Percentiles rank a stretch among this genome's conserved stretches.
Conservation (phyloP, 2,329 filamentous ascomycete genomes). For the Rhinocladiella similis region DNA sequence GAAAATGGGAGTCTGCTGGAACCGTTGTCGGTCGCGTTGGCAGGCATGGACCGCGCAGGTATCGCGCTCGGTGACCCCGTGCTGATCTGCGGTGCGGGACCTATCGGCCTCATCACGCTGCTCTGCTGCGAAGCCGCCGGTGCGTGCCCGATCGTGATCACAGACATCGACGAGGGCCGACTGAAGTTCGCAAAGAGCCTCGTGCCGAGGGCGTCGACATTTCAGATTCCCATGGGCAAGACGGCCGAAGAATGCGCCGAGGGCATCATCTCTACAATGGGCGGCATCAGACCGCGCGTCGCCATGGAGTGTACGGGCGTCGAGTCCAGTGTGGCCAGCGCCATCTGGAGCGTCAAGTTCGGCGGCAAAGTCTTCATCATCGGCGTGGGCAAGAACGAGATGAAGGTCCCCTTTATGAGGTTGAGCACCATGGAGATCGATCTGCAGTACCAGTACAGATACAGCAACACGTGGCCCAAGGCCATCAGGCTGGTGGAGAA, state of each 20-base stretch:
- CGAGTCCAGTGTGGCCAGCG: conserved; percentile 80
- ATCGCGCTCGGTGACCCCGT: conserved; percentile 83
- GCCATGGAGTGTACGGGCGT: conserved; percentile 93
- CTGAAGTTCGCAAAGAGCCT: conserved; percentile 82
- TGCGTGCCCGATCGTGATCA: conserved; percentile 87
- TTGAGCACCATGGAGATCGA: conserved; percentile 89
- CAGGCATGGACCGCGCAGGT: conserved; percentile 79
- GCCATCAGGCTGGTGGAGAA: conserved; percentile 86
- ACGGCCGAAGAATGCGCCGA: conserved; percentile 68
- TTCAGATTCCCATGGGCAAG: conserved; percentile 48
- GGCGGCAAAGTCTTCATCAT: conserved; percentile 97
- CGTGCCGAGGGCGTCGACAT: conserved; percentile 75
- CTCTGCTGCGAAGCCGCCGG: conserved; percentile 83
- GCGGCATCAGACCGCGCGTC: conserved; percentile 76
- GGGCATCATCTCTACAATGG: conserved; percentile 68
- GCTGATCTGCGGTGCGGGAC: conserved; percentile 87
- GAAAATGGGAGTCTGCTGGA: conserved; percentile 91
- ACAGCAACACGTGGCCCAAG: conserved; percentile 92
- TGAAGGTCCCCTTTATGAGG: conserved; percentile 93
- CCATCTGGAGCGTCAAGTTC: conserved; percentile 89
- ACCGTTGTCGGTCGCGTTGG: conserved; percentile 84
- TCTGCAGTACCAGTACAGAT: conserved; percentile 94
- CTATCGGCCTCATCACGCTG: conserved; percentile 87
- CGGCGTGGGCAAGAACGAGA: conserved; percentile 91
- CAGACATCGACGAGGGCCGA: conserved; percentile 86